phyloP scores from a whole-genome alignment of 2,329 filamentous ascomycete genomes.

The Exophiala sp. region DNA sequence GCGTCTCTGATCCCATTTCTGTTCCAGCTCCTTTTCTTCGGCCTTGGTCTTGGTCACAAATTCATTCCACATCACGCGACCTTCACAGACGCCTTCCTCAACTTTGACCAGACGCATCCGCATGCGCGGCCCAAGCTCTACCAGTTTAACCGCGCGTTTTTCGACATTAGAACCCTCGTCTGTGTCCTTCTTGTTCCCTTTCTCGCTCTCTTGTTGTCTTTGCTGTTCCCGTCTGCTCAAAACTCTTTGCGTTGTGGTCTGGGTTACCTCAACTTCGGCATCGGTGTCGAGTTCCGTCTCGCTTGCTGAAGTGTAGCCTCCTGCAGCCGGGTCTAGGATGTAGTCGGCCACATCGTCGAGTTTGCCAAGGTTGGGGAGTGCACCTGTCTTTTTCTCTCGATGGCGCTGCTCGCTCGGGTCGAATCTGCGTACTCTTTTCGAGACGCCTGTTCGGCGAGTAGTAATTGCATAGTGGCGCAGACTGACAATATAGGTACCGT shows the following conservation, averaged over 20 bases:
- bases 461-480: constrained; percentile 94
- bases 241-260: constrained; percentile 53
- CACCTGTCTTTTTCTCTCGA: constrained; percentile 56
- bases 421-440: constrained; percentile 76
- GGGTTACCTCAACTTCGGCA: constrained; percentile 83
- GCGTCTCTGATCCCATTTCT: constrained; percentile 72
- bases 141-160: constrained; percentile 82
- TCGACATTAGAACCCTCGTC: constrained; percentile 58
- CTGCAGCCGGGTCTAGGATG: constrained; percentile 73
- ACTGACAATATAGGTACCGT: constrained; percentile 75
- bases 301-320: constrained; percentile 87
- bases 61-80: constrained; percentile 97
- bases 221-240: constrained; percentile 50
- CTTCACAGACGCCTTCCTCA: constrained; percentile 85
- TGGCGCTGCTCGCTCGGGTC: constrained; percentile 81
- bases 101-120: constrained; percentile 88
- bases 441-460: constrained; percentile 79
- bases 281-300: constrained; percentile 93
- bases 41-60: constrained; percentile 79
- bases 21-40: constrained; percentile 75
- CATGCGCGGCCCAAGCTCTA: constrained; percentile 90
- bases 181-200: constrained; percentile 44
- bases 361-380: constrained; percentile 82
- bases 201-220: constrained; percentile 34
- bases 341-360: constrained; percentile 93